These are phyloP conservation scores for Ustulina deusta DNA, from an alignment of 2,329 filamentous ascomycete species.

Conservation along the genomic window DNA sequence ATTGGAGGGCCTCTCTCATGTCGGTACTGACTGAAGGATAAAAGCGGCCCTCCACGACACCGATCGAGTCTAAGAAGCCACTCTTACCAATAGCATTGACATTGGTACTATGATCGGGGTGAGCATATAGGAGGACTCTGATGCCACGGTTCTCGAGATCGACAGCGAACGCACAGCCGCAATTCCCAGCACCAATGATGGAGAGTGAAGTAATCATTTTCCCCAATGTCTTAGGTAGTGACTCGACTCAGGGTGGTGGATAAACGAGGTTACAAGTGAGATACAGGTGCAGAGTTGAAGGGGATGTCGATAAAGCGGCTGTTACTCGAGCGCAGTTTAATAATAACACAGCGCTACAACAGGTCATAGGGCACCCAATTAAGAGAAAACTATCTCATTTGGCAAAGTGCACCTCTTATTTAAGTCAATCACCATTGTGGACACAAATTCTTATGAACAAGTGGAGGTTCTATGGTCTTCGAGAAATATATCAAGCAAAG, in stretches of 20 bases:
- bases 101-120: conserved; percentile 35
- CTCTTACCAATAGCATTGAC: conserved; percentile 23
- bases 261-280: not conserved
- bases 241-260: not conserved
- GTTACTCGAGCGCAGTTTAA: conserved; percentile 9
- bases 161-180: conserved; percentile 37
- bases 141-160: conserved; percentile 38
- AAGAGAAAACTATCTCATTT: not conserved
- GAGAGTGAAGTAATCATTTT: conserved; percentile 35
- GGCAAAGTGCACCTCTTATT: not conserved
- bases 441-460: not conserved
- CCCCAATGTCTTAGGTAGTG: not conserved
- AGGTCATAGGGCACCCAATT: not conserved
- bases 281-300: not conserved
- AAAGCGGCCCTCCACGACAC: conserved; percentile 31
- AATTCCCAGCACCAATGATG: conserved; percentile 32
- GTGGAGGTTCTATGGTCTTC: not conserved
- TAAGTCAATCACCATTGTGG: not conserved
- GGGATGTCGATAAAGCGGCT: not conserved
- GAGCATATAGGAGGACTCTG: conserved; percentile 36
- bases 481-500: not conserved
- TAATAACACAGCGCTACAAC: not conserved
- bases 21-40: conserved; percentile 29
- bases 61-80: conserved; percentile 32
- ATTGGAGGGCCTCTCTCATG: conserved; percentile 34